A percentile compares a stretch with the other conserved stretches of the same genome.
phyloP scores from a whole-genome alignment of 2,329 filamentous ascomycete species.

The Sporothrix pseudoabietina region DNA sequence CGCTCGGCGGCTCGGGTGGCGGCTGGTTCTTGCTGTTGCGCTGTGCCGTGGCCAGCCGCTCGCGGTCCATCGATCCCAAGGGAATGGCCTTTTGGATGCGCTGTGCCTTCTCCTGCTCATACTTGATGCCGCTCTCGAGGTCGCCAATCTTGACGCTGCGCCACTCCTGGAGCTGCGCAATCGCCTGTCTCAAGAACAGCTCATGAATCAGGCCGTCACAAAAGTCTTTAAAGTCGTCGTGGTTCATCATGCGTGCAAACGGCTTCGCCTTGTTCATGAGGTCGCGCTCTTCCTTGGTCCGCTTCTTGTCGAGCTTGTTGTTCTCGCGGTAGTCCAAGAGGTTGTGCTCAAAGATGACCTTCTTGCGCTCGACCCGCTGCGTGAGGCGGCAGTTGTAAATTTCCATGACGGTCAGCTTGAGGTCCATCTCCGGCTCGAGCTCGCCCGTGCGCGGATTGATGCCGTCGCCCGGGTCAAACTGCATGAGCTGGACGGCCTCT shows the following conservation, averaged over 20 bases:
- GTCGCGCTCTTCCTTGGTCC: constrained; percentile 92
- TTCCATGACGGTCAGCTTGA: constrained; percentile 97
- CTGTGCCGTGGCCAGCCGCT: constrained; percentile 70
- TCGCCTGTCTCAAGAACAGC: constrained; percentile 86
- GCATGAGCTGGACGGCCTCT: constrained; percentile 97
- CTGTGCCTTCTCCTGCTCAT: constrained; percentile 81
- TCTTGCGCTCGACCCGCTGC: constrained; percentile 89
- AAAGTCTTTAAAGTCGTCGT: constrained; percentile 83
- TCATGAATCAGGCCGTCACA: constrained; percentile 86
- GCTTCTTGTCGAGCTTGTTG: constrained; percentile 84
- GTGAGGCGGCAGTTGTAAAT: constrained; percentile 95
- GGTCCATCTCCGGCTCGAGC: constrained; percentile 91
- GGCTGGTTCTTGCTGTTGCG: constrained; percentile 66
- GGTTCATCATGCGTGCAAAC: constrained; percentile 95
- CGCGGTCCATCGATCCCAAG: constrained; percentile 82
- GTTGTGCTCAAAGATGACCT: constrained; percentile 93
- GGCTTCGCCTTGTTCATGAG: constrained; percentile 91
- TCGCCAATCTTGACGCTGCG: constrained; percentile 81
- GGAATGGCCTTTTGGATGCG: constrained; percentile 70
- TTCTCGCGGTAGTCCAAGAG: constrained; percentile 94
- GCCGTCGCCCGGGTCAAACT: constrained; percentile 94
- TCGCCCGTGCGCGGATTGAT: constrained; percentile 81
- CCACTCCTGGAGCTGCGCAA: constrained; percentile 92
- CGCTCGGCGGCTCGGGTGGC: constrained; percentile 75
- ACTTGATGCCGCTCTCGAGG: constrained; percentile 84